Percentiles rank a stretch among this genome's conserved stretches.
phyloP scores from a whole-genome alignment of 2,329 filamentous ascomycete genomes.

The Aspergillus jensenii region DNA sequence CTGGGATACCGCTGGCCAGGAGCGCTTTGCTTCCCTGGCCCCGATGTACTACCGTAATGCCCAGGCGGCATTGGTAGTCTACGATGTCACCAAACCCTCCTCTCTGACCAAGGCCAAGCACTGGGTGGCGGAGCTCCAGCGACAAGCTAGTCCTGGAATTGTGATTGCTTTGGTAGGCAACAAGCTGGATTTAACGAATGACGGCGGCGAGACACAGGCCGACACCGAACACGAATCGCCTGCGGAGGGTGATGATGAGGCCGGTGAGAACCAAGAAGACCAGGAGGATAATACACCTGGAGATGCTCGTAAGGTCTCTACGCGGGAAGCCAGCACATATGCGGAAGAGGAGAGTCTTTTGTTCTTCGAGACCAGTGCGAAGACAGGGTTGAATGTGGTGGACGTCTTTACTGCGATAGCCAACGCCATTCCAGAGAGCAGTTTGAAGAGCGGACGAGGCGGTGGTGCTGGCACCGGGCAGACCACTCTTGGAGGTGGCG shows the following conservation, averaged over 20 bases:
- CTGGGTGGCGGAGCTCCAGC: slow-evolving; percentile 96
- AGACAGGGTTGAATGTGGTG: slow-evolving; percentile 89
- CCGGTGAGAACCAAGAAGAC: slow-evolving; percentile 52
- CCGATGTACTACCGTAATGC: slow-evolving; percentile 99
- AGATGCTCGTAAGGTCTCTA: slow-evolving; percentile 83
- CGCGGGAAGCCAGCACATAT: slow-evolving; percentile 87
- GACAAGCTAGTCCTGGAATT: slow-evolving; percentile 92
- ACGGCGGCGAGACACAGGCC: slow-evolving; percentile 41
- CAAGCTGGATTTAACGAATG: slow-evolving; percentile 82
- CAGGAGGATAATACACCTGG: slow-evolving; percentile 63
- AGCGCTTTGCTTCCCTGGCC: slow-evolving; percentile 92
- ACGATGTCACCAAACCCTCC: slow-evolving; percentile 95
- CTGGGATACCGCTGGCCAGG: slow-evolving; percentile 97
- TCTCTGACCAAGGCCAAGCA: slow-evolving; percentile 96
- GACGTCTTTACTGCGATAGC: slow-evolving; percentile 98
- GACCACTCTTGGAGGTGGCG: slow-evolving; percentile 54
- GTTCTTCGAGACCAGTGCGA: slow-evolving; percentile 98
- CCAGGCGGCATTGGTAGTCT: slow-evolving; percentile 94
- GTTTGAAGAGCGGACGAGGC: slow-evolving; percentile 84
- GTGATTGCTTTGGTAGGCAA: slow-evolving; percentile 97
- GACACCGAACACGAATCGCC: slow-evolving; percentile 41
- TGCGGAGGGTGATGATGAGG: slow-evolving; percentile 38
- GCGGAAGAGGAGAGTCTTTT: slow-evolving; percentile 91
- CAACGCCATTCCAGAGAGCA: slow-evolving; percentile 96
- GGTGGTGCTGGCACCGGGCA: slow-evolving; percentile 62